Evolutionary conservation across 1,284 basidiomycete genomes (phyloP), one percentile per base, ranked within the genome.

Genomic region (Hemileccinum hortonii): DNA sequence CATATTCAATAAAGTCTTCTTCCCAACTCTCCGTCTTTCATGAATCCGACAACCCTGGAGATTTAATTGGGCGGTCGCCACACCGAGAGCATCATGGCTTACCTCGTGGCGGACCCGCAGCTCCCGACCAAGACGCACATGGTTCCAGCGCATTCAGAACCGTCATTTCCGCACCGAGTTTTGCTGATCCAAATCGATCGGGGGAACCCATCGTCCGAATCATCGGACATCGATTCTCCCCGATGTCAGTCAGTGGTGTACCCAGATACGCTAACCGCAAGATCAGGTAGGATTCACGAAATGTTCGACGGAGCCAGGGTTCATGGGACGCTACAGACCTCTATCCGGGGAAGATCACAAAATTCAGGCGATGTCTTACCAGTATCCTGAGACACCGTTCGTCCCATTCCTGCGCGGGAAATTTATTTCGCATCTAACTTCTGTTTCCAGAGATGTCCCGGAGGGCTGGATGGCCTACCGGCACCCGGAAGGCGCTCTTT

Each of bases 401-500:
- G 65, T 65, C 41, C 33, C 12, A 14, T 42, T 9, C 12, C 10
- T 24, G 6, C 3, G 0, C 43, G 15, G 3, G 18, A 21, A 18
- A 10, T 47, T 15, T 33, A 32, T 24, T 4, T 35, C 6, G 0
- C 19, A 36, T 30, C 22, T 43, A 41, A 43, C 16, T 42, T 35
- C 1, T 6, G 0, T 48, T 54, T 44, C 18, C 30, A 68, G 66
- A n/a, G 40, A 26, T 0, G 19, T 52, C 4, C 66, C 64, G 0
- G 15, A 33, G 3, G 69, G 63, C 0, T 72, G 67, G 67, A 38
- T 2, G n/a, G 58, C 63, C 3, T 50, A 47, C 32, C 53, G 55
- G 6, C 67, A 69, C 16, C 67, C 67, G 18, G 67, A 69, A 43
- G 67, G 67, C 11, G 67, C 52, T 36, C 61, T 60, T 6, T 69